Conservation (phyloP, 1,139 yeast genomes). For the Arxiozyma slooffiae region DNA sequence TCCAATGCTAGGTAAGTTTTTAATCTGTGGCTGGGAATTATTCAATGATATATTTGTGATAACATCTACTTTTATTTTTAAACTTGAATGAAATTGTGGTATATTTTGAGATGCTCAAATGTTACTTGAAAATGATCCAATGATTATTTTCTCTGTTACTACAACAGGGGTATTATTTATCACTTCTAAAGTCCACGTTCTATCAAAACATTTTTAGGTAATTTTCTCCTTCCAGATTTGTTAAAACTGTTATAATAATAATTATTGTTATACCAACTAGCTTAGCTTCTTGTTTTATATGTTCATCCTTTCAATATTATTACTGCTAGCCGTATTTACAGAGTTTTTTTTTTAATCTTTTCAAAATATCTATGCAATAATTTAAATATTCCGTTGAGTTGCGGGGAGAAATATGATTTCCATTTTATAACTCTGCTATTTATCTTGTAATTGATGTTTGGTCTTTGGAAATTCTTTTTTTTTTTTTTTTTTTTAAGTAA, state of each 20-base stretch:
- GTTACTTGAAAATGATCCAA: conserved; percentile 54
- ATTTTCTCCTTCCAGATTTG: conserved; percentile 32
- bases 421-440: conserved; percentile 61
- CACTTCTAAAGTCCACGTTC: conserved; percentile 72
- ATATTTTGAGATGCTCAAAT: conserved; percentile 40
- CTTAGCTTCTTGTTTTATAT: conserved; percentile 32
- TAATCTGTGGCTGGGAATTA: not conserved
- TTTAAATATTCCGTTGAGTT: conserved; percentile 65
- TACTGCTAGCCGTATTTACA: conserved; percentile 7
- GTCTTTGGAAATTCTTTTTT: conserved; percentile 71
- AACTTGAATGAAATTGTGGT: conserved; percentile 1
- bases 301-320: conserved; percentile 13
- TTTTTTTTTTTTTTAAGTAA: conserved; percentile 54
- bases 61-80: not conserved
- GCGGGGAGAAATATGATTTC: conserved; percentile 69
- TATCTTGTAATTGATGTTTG: conserved; percentile 54
- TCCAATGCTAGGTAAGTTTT: conserved; percentile 6
- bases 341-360: conserved; percentile 56
- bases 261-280: conserved; percentile 1
- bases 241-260: conserved; percentile 13
- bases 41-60: not conserved
- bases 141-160: conserved; percentile 69
- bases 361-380: conserved; percentile 76
- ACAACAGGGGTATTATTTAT: conserved; percentile 62
- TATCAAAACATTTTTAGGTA: conserved; percentile 70